Evolutionary conservation across 2,329 filamentous ascomycete genomes (phyloP).

Genomic region (Nigrograna mackinnonii): DNA sequence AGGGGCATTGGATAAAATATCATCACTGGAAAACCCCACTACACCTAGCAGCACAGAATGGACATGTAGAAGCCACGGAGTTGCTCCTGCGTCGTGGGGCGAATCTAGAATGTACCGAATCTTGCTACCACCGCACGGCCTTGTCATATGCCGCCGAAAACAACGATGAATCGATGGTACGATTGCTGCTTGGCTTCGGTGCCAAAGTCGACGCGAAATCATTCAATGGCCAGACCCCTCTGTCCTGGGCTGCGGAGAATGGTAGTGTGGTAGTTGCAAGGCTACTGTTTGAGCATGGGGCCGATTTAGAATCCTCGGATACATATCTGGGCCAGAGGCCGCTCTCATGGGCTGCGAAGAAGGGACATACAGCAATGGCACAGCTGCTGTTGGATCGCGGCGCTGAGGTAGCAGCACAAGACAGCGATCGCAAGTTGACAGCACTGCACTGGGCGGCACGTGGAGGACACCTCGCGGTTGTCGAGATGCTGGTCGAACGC

Average conservation of each 20-base stretch:
- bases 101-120: too few species aligned
- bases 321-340: background rate
- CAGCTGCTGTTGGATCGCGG: background rate
- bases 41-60: background rate
- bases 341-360: background rate
- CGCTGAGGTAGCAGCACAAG: background rate
- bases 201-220: too few species aligned
- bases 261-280: constrained; percentile 3
- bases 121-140: too few species aligned
- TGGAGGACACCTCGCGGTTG: background rate
- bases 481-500: constrained; percentile 1
- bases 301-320: too few species aligned
- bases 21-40: background rate
- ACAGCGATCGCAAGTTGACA: background rate
- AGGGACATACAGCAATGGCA: background rate
- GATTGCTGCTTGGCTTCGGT: too few species aligned
- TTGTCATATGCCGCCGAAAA: too few species aligned
- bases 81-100: background rate
- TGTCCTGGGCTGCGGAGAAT: constrained; percentile 1
- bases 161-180: too few species aligned
- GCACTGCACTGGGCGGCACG: background rate
- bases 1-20: too few species aligned
- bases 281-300: constrained; percentile 2
- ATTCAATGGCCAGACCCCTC: too few species aligned
- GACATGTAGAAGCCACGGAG: background rate